Percentiles rank a stretch among this genome's conserved stretches.
Evolutionary conservation across 345 rosid species (phyloP).

Genomic region (Ceriops tagal): DNA sequence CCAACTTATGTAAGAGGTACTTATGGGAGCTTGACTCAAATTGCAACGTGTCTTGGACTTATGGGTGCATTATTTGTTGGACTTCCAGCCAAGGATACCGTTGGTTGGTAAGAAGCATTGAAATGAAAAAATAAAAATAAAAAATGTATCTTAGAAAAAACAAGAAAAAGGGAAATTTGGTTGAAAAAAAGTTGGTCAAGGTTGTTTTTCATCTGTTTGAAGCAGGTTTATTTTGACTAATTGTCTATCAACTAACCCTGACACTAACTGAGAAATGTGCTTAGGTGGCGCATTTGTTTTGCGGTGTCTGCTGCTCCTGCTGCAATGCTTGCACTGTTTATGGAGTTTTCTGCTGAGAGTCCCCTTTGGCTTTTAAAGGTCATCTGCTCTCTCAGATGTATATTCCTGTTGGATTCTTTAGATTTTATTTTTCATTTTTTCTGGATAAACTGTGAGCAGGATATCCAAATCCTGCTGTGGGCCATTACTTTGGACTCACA

Average conservation of each 20-base stretch:
- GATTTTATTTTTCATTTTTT: no score
- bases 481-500: no score
- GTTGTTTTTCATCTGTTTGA: neutral
- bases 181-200: no score
- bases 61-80: slow-evolving; percentile 67
- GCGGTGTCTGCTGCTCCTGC: slow-evolving; percentile 75
- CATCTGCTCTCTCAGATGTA: slow-evolving; percentile 14
- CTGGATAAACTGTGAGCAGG: no score
- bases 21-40: slow-evolving; percentile 82
- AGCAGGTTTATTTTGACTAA: neutral
- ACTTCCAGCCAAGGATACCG: slow-evolving; percentile 63
- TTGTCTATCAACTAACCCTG: neutral
- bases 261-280: neutral
- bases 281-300: slow-evolving; percentile 95
- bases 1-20: slow-evolving; percentile 91
- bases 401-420: neutral
- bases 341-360: slow-evolving; percentile 84
- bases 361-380: slow-evolving; percentile 99
- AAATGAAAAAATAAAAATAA: slow-evolving; percentile 6
- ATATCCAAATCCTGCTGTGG: no score
- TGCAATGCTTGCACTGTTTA: slow-evolving; percentile 56
- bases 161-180: no score
- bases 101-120: slow-evolving; percentile 62
- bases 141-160: neutral
- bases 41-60: slow-evolving; percentile 81